A percentile compares a stretch with the other conserved stretches of the same genome.
Evolutionary conservation across 2,329 filamentous ascomycete genomes (phyloP).

Genomic region (Aspergillus sp.): DNA sequence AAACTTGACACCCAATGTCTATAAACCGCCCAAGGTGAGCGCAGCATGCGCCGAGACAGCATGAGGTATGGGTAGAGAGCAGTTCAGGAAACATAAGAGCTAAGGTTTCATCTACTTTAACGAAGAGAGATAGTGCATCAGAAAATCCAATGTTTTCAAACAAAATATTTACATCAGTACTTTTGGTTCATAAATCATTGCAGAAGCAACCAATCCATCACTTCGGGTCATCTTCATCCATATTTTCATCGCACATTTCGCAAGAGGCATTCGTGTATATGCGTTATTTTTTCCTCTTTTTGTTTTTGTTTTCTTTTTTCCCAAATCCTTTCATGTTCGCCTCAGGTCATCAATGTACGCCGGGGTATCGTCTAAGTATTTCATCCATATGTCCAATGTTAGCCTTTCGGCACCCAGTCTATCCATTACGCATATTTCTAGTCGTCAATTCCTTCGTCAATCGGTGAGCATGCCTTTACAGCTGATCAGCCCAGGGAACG

Average conservation of each 20-base stretch:
- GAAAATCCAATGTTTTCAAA: slow-evolving; percentile 11
- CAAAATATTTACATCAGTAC: slow-evolving; percentile 21
- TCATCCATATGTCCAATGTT: slow-evolving; percentile 19
- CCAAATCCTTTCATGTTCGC: no score
- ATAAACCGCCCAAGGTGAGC: no score
- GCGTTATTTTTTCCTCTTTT: not conserved
- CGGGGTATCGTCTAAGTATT: slow-evolving; percentile 26
- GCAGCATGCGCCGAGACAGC: no score
- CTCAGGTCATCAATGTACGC: slow-evolving; percentile 3
- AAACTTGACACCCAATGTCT: no score
- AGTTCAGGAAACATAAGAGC: no score
- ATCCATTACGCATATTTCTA: slow-evolving; percentile 22
- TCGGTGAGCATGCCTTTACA: slow-evolving; percentile 15
- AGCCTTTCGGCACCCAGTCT: not conserved
- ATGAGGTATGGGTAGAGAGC: no score
- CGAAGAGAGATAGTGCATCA: slow-evolving; percentile 1
- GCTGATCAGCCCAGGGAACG: slow-evolving; percentile 36
- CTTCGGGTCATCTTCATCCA: slow-evolving; percentile 5
- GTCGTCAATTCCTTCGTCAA: slow-evolving; percentile 11
- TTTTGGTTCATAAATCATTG: slow-evolving; percentile 29
- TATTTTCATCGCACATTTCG: slow-evolving; percentile 4
- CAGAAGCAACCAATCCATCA: slow-evolving; percentile 14
- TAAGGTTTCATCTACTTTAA: not conserved
- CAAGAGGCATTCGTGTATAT: slow-evolving; percentile 2
- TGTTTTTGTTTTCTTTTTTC: no score